Percentiles rank a stretch among this genome's conserved stretches.
Conservation (phyloP, 2,329 filamentous ascomycete genomes). For the Aureobasidium melanogenum region DNA sequence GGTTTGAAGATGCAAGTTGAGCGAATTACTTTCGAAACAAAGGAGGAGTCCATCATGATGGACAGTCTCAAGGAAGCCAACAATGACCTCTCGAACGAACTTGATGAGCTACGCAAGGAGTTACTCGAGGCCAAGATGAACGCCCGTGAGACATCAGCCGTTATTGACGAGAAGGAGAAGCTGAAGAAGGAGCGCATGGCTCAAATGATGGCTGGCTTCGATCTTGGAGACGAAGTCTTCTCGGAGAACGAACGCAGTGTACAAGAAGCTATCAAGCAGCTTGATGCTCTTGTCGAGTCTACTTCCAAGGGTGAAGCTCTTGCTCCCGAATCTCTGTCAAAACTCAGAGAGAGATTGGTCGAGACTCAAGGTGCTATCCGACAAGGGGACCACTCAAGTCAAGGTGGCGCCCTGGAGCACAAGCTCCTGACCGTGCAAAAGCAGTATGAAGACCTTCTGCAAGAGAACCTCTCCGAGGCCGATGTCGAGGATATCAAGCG, state of each 20-base stretch:
- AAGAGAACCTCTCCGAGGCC: constrained; percentile 65
- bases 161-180: constrained; percentile 93
- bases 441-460: constrained; percentile 76
- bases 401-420: constrained; percentile 62
- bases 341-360: constrained; percentile 67
- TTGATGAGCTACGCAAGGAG: constrained; percentile 94
- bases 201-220: constrained; percentile 99
- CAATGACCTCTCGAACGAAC: constrained; percentile 76
- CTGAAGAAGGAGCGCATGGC: constrained; percentile 99
- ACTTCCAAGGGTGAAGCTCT: constrained; percentile 59
- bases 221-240: constrained; percentile 85
- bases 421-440: constrained; percentile 65
- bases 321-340: constrained; percentile 69
- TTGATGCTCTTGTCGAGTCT: constrained; percentile 70
- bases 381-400: constrained; percentile 80
- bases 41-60: constrained; percentile 96
- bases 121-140: constrained; percentile 94
- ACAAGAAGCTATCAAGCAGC: constrained; percentile 70
- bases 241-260: constrained; percentile 87
- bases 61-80: constrained; percentile 96
- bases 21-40: constrained; percentile 89
- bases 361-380: constrained; percentile 89
- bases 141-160: constrained; percentile 83
- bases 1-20: constrained; percentile 95
- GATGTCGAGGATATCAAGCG: constrained; percentile 81